phyloP scores from a whole-genome alignment of 441 rosid genomes.

The Isatis lusitanica region DNA sequence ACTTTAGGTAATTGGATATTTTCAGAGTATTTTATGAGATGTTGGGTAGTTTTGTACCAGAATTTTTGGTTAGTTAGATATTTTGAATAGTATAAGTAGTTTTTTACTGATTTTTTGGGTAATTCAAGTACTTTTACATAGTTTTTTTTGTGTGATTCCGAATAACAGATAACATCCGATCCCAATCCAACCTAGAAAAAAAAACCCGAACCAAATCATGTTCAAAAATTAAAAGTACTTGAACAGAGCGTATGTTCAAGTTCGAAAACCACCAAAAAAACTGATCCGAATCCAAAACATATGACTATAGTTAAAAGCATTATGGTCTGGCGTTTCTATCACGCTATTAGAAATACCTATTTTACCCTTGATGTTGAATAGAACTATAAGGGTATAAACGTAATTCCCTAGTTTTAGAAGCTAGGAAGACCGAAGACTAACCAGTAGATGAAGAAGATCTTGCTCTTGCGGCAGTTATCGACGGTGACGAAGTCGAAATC shows the following conservation, averaged over 20 bases:
- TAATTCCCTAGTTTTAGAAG: background rate
- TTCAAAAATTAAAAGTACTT: too few relatives aligned
- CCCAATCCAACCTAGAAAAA: too few relatives aligned
- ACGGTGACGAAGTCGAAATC: conserved; percentile 90
- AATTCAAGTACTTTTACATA: background rate
- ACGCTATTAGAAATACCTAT: background rate
- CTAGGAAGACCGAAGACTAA: conserved; percentile 37
- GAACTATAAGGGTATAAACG: conserved; percentile 1
- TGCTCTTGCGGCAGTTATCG: conserved; percentile 91
- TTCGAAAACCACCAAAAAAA: too few relatives aligned
- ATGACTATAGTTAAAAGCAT: background rate
- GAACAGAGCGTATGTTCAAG: too few relatives aligned
- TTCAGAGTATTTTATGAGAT: too few relatives aligned
- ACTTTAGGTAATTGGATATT: too few relatives aligned
- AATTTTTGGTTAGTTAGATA: background rate
- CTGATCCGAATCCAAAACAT: too few relatives aligned
- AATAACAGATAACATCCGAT: too few relatives aligned
- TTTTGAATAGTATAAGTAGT: background rate
- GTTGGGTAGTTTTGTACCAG: too few relatives aligned
- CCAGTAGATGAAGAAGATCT: conserved; percentile 96
- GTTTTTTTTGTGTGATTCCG: too few relatives aligned
- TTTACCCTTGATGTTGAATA: background rate
- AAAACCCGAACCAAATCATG: too few relatives aligned
- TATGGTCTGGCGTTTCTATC: background rate
- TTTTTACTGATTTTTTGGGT: too few relatives aligned